Percentiles rank a stretch among this genome's conserved stretches.
phyloP scores from a whole-genome alignment of 805 yeast genomes.

The Clavispora asparagi region DNA sequence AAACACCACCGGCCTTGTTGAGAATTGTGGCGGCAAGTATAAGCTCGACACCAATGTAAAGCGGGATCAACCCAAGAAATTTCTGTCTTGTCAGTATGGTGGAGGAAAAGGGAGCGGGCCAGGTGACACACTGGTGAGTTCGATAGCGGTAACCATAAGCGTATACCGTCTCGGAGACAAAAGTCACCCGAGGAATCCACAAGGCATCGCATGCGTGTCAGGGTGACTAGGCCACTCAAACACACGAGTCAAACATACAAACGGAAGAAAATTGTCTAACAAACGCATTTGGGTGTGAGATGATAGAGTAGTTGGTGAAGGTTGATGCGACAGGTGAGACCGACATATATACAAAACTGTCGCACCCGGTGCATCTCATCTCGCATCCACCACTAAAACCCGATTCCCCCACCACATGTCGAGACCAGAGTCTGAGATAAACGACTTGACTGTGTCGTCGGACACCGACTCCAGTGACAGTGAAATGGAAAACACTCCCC shows the following conservation, averaged over 20 bases:
- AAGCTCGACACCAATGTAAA: slow-evolving; percentile 83
- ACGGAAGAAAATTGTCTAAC: background rate
- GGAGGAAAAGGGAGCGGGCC: background rate
- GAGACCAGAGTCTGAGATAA: background rate
- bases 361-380: slow-evolving; percentile 1
- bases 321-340: background rate
- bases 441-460: slow-evolving; percentile 1
- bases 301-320: background rate
- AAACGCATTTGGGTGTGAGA: background rate
- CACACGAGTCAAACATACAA: background rate
- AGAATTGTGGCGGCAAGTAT: slow-evolving; percentile 69
- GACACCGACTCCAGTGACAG: slow-evolving; percentile 2
- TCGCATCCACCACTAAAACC: background rate
- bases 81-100: slow-evolving; percentile 27
- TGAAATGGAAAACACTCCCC: background rate
- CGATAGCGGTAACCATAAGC: too few relatives aligned
- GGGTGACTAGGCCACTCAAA: too few relatives aligned
- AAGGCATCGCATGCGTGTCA: too few relatives aligned
- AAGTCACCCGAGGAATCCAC: too few relatives aligned
- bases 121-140: too few relatives aligned
- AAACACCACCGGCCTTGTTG: slow-evolving; percentile 85
- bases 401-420: background rate
- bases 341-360: background rate
- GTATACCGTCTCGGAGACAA: too few relatives aligned
- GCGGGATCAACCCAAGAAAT: slow-evolving; percentile 69